Conservation (phyloP, 371 early-diverging fungal genomes). For the Syncephalis fuscata region DNA sequence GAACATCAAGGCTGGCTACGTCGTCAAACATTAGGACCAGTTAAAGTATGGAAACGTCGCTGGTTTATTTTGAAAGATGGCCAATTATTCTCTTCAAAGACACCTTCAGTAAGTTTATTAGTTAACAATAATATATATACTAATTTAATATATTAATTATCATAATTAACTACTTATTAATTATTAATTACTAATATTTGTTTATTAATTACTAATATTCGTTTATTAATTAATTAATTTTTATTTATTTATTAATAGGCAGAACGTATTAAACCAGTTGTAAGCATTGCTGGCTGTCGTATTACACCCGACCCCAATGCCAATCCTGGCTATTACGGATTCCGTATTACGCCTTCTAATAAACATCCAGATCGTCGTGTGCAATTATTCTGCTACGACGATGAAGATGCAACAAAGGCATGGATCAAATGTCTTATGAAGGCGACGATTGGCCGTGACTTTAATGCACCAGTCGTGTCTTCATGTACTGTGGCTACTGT, state of each 20-base stretch:
- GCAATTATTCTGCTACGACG: constrained; percentile 38
- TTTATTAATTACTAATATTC: too few species aligned
- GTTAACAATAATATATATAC: too few species aligned
- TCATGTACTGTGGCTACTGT: constrained; percentile 42
- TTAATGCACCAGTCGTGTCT: constrained; percentile 38
- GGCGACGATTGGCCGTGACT: constrained; percentile 39
- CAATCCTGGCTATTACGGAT: constrained; percentile 38
- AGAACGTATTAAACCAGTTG: constrained; percentile 1
- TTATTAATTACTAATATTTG: too few species aligned
- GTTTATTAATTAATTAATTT: neutral
- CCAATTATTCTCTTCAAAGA: constrained; percentile 18
- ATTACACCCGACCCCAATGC: constrained; percentile 28
- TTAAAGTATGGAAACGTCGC: constrained; percentile 46
- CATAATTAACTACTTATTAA: too few species aligned
- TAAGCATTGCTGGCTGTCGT: neutral
- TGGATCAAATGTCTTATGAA: constrained; percentile 49
- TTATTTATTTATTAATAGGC: neutral
- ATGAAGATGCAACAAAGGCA: constrained; percentile 18
- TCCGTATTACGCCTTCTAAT: constrained; percentile 37
- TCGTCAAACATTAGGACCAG: constrained; percentile 38
- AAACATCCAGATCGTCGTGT: constrained; percentile 16
- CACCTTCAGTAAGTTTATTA: too few species aligned
- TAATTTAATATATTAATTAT: too few species aligned
- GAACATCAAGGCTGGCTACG: constrained; percentile 21
- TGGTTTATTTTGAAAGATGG: constrained; percentile 49